Percentiles rank a stretch among this genome's conserved stretches.
Evolutionary conservation across 2,329 filamentous ascomycete species (phyloP).

Genomic region (Hypomyces rosellus): DNA sequence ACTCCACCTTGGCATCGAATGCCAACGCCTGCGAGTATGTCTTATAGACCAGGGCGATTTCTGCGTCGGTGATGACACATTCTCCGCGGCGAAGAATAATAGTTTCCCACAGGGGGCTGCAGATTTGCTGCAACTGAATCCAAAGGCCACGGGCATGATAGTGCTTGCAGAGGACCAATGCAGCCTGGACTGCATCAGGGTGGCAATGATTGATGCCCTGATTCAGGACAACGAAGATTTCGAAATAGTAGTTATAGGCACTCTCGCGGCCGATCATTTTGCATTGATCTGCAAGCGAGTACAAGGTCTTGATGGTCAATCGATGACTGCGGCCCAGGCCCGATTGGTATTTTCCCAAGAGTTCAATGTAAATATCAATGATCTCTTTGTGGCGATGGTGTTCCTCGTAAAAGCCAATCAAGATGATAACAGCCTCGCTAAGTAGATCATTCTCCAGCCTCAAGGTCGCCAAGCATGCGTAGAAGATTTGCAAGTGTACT

Average conservation of each 20-base stretch:
- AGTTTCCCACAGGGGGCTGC: conserved; percentile 39
- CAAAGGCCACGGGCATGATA: conserved; percentile 40
- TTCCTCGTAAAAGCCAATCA: conserved; percentile 28
- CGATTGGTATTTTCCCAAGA: conserved; percentile 28
- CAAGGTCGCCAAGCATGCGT: conserved; percentile 26
- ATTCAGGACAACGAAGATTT: conserved; percentile 30
- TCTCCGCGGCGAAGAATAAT: conserved; percentile 29
- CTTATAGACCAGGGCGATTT: conserved; percentile 35
- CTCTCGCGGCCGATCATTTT: conserved; percentile 24
- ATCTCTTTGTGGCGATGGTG: conserved; percentile 34
- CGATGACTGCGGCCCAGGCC: conserved; percentile 21
- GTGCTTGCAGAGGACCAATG: conserved; percentile 36
- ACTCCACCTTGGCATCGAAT: conserved; percentile 35
- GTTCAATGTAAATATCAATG: conserved; percentile 28
- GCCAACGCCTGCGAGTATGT: conserved; percentile 43
- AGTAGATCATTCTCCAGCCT: conserved; percentile 24
- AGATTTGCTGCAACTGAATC: conserved; percentile 39
- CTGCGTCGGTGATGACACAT: conserved; percentile 32
- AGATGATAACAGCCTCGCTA: conserved; percentile 19
- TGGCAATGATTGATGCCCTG: conserved; percentile 27
- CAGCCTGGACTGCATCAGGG: conserved; percentile 39
- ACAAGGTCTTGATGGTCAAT: conserved; percentile 29
- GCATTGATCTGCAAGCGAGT: conserved; percentile 20
- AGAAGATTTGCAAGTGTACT: conserved; percentile 32
- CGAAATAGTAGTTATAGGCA: conserved; percentile 29